A percentile compares a stretch with the other conserved stretches of the same genome.
Evolutionary conservation across 768 basidiomycete genomes (phyloP).

Genomic region (Kwoniella botswanensis): DNA sequence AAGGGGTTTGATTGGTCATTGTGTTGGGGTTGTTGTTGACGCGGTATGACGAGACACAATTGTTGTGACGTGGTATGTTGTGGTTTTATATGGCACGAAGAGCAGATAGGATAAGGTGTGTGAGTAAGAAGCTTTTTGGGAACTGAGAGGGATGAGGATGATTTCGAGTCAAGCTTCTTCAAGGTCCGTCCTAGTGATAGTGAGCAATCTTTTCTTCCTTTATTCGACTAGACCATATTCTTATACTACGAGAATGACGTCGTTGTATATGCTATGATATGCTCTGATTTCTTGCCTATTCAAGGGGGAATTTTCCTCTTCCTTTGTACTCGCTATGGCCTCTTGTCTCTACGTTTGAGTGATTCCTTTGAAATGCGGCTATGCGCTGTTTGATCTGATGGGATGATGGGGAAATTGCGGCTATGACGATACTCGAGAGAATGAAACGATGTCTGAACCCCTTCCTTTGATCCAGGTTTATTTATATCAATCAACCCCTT

Average conservation of each 20-base stretch:
- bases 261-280: not conserved
- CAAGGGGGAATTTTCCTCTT: not conserved
- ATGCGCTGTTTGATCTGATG: not conserved
- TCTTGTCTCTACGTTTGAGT: not conserved
- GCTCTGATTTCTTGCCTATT: not conserved
- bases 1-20: conserved; percentile 19
- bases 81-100: not conserved
- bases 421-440: conserved; percentile 5
- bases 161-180: conserved; percentile 11
- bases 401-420: not conserved
- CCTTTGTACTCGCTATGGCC: not conserved
- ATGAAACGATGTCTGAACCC: not conserved
- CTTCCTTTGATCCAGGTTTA: not conserved
- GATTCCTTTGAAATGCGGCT: conserved; percentile 8
- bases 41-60: not conserved
- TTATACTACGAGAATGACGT: not conserved
- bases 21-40: not conserved
- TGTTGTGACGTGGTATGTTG: not conserved
- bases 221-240: not conserved
- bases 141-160: not conserved
- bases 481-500: not conserved
- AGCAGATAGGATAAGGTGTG: not conserved
- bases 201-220: not conserved
- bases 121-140: not conserved
- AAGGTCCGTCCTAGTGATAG: conserved; percentile 3